A percentile compares a stretch with the other conserved stretches of the same genome.
Evolutionary conservation across 129 eudicot species (phyloP).

Genomic region (Apium graveolens): DNA sequence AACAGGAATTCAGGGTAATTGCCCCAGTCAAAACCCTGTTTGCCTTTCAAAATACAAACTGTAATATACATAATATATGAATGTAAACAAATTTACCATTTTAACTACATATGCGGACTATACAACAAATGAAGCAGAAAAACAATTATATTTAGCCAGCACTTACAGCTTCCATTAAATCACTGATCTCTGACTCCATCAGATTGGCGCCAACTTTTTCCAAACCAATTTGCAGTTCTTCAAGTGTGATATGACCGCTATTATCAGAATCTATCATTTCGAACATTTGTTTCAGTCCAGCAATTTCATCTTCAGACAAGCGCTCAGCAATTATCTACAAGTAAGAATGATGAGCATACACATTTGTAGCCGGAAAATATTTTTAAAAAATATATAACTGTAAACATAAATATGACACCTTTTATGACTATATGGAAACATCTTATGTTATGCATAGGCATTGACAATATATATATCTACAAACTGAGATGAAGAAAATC

Average conservation of each 20-base stretch:
- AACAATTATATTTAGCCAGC: neutral
- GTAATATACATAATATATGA: neutral
- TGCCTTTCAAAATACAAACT: neutral
- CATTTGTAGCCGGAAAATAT: neutral
- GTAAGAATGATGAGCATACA: neutral
- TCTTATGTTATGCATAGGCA: neutral
- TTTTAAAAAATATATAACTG: too few species aligned
- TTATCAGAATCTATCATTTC: conserved; percentile 73
- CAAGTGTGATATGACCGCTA: conserved; percentile 69
- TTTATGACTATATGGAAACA: neutral
- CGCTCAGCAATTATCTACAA: conserved; percentile 75
- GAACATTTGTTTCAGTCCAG: conserved; percentile 82
- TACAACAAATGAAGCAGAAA: neutral
- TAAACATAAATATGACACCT: neutral
- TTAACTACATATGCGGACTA: neutral
- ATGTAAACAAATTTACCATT: neutral
- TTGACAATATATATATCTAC: neutral
- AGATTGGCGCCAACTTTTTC: conserved; percentile 61
- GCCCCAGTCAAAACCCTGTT: neutral
- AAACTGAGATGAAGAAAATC: neutral
- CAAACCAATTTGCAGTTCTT: conserved; percentile 61
- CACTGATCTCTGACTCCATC: conserved; percentile 53
- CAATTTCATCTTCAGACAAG: conserved; percentile 86
- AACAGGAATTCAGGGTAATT: neutral
- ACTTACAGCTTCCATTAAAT: conserved; percentile 72